A percentile compares a stretch with the other conserved stretches of the same genome.
Evolutionary conservation across 2,329 filamentous ascomycete species (phyloP).

Genomic region (Passalora sequoiae): DNA sequence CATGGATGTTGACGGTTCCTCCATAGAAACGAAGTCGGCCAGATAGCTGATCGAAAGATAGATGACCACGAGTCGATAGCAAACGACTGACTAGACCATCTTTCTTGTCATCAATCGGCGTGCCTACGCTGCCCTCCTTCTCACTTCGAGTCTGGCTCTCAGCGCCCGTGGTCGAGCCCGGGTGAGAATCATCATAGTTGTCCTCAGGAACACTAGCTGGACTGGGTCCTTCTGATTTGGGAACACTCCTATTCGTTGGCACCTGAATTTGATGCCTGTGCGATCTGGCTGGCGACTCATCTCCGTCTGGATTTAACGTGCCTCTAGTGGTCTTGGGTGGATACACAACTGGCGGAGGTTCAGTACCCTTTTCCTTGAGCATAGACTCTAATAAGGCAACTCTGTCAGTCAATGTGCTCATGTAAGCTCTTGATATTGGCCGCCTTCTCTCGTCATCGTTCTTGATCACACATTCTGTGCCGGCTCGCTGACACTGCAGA

Average conservation of each 20-base stretch:
- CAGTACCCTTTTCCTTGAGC: constrained; percentile 22
- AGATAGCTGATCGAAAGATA: constrained; percentile 25
- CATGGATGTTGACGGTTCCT: constrained; percentile 25
- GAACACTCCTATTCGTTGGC: neutral
- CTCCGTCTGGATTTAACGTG: constrained; percentile 18
- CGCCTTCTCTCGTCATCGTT: constrained; percentile 25
- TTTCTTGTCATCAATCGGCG: constrained; percentile 23
- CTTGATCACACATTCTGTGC: constrained; percentile 25
- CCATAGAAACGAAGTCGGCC: constrained; percentile 25
- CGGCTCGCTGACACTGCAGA: constrained; percentile 23
- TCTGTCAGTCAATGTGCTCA: constrained; percentile 25
- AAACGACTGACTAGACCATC: constrained; percentile 22
- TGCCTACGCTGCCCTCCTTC: constrained; percentile 13
- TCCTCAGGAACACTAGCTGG: constrained; percentile 15
- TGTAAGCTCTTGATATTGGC: constrained; percentile 25
- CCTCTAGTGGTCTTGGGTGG: constrained; percentile 26
- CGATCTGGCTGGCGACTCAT: constrained; percentile 18
- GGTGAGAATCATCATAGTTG: constrained; percentile 11
- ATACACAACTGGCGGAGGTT: constrained; percentile 21
- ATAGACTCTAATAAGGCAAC: constrained; percentile 24
- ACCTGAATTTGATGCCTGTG: constrained; percentile 1
- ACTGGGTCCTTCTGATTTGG: constrained; percentile 16
- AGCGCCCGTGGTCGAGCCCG: constrained; percentile 10
- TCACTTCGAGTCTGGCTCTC: constrained; percentile 14
- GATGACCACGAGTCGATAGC: constrained; percentile 24